These are phyloP conservation scores for Blastosporella zonata DNA, from an alignment of 1,284 basidiomycete species.

Conservation along the genomic window DNA sequence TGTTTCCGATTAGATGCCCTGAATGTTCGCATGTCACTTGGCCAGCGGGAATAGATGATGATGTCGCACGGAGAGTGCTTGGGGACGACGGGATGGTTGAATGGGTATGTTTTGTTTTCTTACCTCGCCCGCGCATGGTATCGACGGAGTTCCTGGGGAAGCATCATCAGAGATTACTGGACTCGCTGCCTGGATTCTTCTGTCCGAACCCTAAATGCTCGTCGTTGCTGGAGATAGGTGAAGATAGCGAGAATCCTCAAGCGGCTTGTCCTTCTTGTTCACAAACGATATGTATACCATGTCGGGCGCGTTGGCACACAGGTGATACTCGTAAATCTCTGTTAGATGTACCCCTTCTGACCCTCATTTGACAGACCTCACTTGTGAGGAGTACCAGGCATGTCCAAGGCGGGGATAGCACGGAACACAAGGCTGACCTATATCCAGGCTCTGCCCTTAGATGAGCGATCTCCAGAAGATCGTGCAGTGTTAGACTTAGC, in stretches of 20 bases:
- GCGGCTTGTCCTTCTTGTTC: constrained; percentile 35
- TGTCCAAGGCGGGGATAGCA: neutral
- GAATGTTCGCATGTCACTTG: constrained; percentile 33
- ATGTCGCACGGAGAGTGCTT: constrained; percentile 31
- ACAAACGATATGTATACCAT: constrained; percentile 34
- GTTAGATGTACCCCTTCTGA: neutral
- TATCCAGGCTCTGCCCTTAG: constrained; percentile 34
- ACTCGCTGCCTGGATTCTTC: constrained; percentile 35
- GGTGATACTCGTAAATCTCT: constrained; percentile 23
- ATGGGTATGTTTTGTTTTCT: constrained; percentile 29
- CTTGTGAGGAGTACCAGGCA: constrained; percentile 35
- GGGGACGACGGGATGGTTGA: constrained; percentile 32
- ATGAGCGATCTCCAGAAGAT: constrained; percentile 41
- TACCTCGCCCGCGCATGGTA: neutral
- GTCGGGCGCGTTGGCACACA: constrained; percentile 35
- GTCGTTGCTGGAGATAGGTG: constrained; percentile 33
- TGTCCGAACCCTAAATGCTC: constrained; percentile 41
- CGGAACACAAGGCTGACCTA: neutral
- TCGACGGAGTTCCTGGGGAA: constrained; percentile 15
- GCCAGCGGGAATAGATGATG: constrained; percentile 35
- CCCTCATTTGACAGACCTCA: constrained; percentile 25
- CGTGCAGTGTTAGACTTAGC: constrained; percentile 34
- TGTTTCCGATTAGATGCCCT: constrained; percentile 41
- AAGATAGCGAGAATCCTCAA: constrained; percentile 33
- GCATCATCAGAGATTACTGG: constrained; percentile 38